Evolutionary conservation across 768 basidiomycete species (phyloP).

Genomic region (Suillus sp.): DNA sequence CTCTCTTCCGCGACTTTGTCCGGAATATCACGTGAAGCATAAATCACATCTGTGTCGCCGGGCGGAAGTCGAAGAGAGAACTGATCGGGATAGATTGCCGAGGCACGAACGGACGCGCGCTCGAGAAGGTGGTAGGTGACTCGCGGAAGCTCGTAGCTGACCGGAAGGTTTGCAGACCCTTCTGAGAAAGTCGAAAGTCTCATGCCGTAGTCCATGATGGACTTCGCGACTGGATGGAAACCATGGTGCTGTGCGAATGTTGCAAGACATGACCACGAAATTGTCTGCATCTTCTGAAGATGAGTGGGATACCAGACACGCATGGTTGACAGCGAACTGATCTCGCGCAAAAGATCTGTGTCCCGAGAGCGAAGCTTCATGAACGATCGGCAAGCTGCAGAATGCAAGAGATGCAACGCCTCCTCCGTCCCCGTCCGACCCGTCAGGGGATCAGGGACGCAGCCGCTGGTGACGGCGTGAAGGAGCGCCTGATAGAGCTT

Average conservation of each 20-base stretch:
- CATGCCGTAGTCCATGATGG: conserved; percentile 33
- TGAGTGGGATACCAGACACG: conserved; percentile 42
- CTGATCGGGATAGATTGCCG: conserved; percentile 19
- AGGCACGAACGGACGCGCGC: conserved; percentile 22
- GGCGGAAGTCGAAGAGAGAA: conserved; percentile 4
- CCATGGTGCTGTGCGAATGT: conserved; percentile 34
- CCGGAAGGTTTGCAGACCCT: not conserved
- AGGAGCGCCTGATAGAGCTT: conserved; percentile 43
- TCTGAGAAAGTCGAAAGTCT: conserved; percentile 18
- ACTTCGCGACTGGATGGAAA: conserved; percentile 25
- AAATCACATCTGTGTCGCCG: conserved; percentile 11
- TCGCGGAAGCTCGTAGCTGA: conserved; percentile 14
- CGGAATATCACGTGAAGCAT: conserved; percentile 8
- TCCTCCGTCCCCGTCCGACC: conserved; percentile 45
- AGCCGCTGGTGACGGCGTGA: conserved; percentile 45
- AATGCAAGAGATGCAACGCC: conserved; percentile 41
- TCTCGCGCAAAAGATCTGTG: conserved; percentile 33
- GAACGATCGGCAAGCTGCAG: conserved; percentile 43
- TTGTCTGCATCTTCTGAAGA: conserved; percentile 34
- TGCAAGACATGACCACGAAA: conserved; percentile 27
- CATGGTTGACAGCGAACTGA: conserved; percentile 37
- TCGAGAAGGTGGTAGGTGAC: conserved; percentile 17
- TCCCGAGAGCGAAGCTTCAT: conserved; percentile 35
- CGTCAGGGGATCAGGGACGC: conserved; percentile 46
- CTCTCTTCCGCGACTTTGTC: conserved; percentile 3